Evolutionary conservation across 148 eudicot species (phyloP), one percentile per base, ranked within the genome.

Genomic region (Spergularia marina): DNA sequence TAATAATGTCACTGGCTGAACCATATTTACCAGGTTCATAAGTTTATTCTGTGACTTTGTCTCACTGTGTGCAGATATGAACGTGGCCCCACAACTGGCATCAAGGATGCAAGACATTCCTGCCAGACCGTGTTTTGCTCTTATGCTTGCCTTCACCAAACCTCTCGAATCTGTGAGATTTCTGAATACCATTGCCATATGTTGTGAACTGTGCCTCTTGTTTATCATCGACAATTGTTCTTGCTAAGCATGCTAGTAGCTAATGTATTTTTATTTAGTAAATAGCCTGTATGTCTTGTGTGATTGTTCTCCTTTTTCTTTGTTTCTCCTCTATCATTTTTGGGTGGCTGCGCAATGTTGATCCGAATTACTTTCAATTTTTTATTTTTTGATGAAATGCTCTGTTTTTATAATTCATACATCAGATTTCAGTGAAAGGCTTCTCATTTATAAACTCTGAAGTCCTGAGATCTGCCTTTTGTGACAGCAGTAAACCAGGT

Each of bases 401-500:
- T 68, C 53, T 23, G n/a, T 23, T 9, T 73, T 36, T 30, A 10
- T 15, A 55, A 36, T 34, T 49, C 7, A 39, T 54, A 15, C 67
- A 61, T 76, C 86, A 95, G 99, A 83, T 91, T 81, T 88, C 97
- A 18, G 63, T 82, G 51, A 87, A 83, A 84, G 94, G 96, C 75
- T 77, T 92, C 78, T 88, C 91, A 17, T 84, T 95, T 73, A 66
- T 73, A 40, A 90, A 92, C 82, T 92, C 97, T 11, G 82, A 85
- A 81, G 74, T 89, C 74, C 85, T 92, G 79, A 87, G 86, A 79
- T 64, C 91, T 80, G 97, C 97, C 47, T 83, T 75, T 55, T 92
- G 92, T 74, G 95, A 95, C 76, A 92, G 96, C 87, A 95, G 96
- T 85, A 95, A 95, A 78, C 99, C 97, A 40, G 92, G 86, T 53